Base-by-base conservation (phyloP, 805 yeast species). In the Sungouiella blattae region DNA sequence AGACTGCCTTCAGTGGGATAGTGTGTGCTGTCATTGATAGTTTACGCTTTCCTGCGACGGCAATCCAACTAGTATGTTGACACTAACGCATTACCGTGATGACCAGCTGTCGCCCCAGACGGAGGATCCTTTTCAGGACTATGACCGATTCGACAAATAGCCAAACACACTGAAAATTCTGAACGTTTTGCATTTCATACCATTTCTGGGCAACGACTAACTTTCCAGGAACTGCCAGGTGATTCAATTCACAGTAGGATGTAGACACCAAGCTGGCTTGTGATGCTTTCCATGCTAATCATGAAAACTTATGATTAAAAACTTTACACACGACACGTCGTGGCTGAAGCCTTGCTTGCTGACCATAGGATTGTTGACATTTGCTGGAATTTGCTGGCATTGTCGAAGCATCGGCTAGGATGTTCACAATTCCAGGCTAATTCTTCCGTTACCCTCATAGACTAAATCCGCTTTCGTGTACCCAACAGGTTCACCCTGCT, bases 71-170 rank as follows among this genome's bases (percentile, higher is more conserved):
- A 9, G 22, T 20, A 20, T 20, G 22, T 20, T 20, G 8, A n/a
- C n/a, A 20, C 22, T 9, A 9, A 7, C 22, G 22, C 11, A 23
- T 33, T 46, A 39, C 39, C 35, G 44, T 77, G 83, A 78, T 77
- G 83, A 78, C 79, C 66, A 56, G 73, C 49, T 78, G 83, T 78
- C 83, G 83, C 83, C 83, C 83, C 83, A 78, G 69, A 67, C 83
- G 80, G 83, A 77, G 72, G 67, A 53, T 64, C 72, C 73, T 67
- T 46, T 66, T 67, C 73, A 67, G 73, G 73, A 71, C 72, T 51
- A 74, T 78, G 83, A 77, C 73, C 78, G 83, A 78, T 67, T 77
- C 83, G 83, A 77, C 74, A 50, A 39, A 57, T 51, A 50, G 78
- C 80, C 80, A 77, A 76, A 66, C 70, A 73, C 78, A 73, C 77